Evolutionary conservation across 306 rosid species (phyloP), one percentile per base, ranked within the genome.

Genomic region (Acacia crassicarpa): DNA sequence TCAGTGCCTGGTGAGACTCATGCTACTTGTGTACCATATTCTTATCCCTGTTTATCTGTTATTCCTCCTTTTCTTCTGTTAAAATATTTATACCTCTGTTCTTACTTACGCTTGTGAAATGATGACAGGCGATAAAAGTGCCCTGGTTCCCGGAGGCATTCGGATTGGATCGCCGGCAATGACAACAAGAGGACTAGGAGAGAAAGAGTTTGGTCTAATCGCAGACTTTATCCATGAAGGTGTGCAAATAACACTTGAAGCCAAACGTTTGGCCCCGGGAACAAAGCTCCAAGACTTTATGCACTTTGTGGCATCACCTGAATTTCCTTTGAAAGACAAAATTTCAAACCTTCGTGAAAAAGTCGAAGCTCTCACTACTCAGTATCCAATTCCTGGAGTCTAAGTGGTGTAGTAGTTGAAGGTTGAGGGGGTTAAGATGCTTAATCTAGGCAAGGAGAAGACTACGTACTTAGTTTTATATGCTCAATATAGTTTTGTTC

Each of bases 331-430:
- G 35, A 23, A 23, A 22, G 32, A 61, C 2, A 4, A 12, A 25
- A 61, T 61, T 61, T 9, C 35, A 61, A 61, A 25, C 0, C 67
- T 61, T 10, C 8, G 67, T 61, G 35, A 9, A 61, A 61, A 61
- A 25, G 67, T 25, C 0, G 67, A 61, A 61, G 67, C 67, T 23
- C 67, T 61, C 17, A 25, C 67, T 23, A 61, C 35, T 4, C 35
- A 61, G 67, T 61, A 23, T 61, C 67, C 67, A 61, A 61, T 61
- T 61, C 67, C 67, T 23, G 67, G 67, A 61, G 67, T 61, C 67
- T 61, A 61, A 23, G 67, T 58, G 30, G 65, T 11, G 67, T 22
- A 22, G 65, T 4, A 8, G 30, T n/a, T 8, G 63, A 56, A 8
- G 3, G 23, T 8, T 56, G 12, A 20, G 13, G 63, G 63, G 30